phyloP scores from a whole-genome alignment of 495 filamentous ascomycete genomes.

The Emericellopsis terricola region DNA sequence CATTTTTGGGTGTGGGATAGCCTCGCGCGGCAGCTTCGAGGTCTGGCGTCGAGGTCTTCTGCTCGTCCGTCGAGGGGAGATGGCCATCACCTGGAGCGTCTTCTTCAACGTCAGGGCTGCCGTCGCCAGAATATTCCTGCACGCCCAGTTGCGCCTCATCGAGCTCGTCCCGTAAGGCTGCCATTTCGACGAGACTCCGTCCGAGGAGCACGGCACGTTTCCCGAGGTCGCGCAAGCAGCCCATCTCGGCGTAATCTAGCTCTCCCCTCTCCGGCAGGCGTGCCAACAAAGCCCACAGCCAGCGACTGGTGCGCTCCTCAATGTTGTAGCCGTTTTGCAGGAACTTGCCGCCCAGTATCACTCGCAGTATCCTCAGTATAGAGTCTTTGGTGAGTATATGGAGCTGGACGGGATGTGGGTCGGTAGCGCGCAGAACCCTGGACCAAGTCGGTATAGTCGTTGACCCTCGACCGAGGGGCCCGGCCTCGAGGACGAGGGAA shows the following conservation, averaged over 20 bases:
- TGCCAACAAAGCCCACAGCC: constrained; percentile 46
- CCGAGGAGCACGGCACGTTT: constrained; percentile 37
- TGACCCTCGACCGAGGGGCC: constrained; percentile 19
- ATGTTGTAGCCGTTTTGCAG: constrained; percentile 28
- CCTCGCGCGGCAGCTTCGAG: constrained; percentile 13
- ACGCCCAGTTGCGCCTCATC: constrained; percentile 11
- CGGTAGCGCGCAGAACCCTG: constrained; percentile 27
- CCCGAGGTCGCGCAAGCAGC: constrained; percentile 37
- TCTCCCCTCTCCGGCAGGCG: constrained; percentile 36
- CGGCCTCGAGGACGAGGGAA: constrained; percentile 38
- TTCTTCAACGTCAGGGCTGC: constrained; percentile 11
- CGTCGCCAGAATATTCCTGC: constrained; percentile 7
- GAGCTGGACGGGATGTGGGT: constrained; percentile 50
- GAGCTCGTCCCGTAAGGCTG: constrained; percentile 20
- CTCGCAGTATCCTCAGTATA: constrained; percentile 35
- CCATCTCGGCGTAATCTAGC: constrained; percentile 37
- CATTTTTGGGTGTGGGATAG: constrained; percentile 7
- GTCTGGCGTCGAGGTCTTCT: constrained; percentile 1
- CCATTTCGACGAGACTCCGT: constrained; percentile 30
- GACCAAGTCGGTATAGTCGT: constrained; percentile 31
- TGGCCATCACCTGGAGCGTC: constrained; percentile 6
- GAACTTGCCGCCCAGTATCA: constrained; percentile 24
- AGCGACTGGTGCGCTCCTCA: constrained; percentile 29
- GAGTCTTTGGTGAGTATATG: constrained; percentile 46
- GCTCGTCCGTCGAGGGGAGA: background rate